Base-by-base conservation (phyloP, 2,329 filamentous ascomycete species). In the Trematosphaeria pertusa region DNA sequence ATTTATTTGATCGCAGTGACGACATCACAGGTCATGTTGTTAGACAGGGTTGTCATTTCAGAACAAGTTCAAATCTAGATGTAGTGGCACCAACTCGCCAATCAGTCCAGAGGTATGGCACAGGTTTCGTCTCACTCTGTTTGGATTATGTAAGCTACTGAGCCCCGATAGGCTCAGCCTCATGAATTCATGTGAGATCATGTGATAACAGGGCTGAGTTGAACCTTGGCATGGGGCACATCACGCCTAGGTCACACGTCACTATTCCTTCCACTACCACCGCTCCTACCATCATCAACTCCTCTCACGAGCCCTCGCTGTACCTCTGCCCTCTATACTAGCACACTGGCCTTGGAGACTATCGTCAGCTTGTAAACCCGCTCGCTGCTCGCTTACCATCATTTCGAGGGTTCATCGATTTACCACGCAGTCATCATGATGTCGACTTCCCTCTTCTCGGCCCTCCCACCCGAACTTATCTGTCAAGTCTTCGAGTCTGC, bases 381-480 rank as follows among this genome's bases (percentile, higher is more conserved):
- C 38, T 32, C 38, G 11, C 9, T 41, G 14, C n/a, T 41, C 39
- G 39, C 39, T 43, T 20, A 43, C 28, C 39, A 35, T 21, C 39
- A 35, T 43, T 43, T 43, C 30, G 40, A 43, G 17, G 30, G 40
- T 36, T 43, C 31, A 43, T 43, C 40, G 18, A 36, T 43, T 43
- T 36, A 24, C 19, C 20, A 17, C 31, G 28, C 26, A 28, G 36
- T 35, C 35, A 35, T 44, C 20, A 40, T 49, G 38, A 22, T 35
- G 22, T 47, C 48, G 35, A 20, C 43, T 36, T 37, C 43, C 20
- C 46, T 40, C 33, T 48, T 54, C 39, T 40, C 39, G 21, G 42
- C 28, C 20, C 50, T 58, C 12, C 52, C 52, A 38, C 46, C 55
- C 15, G 55, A 59, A 38, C 50, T 59, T 14, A 45, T 59, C 30